These are phyloP conservation scores for Plectranthus barbatus DNA, from an alignment of 257 asterid genomes.

Conservation along the genomic window DNA sequence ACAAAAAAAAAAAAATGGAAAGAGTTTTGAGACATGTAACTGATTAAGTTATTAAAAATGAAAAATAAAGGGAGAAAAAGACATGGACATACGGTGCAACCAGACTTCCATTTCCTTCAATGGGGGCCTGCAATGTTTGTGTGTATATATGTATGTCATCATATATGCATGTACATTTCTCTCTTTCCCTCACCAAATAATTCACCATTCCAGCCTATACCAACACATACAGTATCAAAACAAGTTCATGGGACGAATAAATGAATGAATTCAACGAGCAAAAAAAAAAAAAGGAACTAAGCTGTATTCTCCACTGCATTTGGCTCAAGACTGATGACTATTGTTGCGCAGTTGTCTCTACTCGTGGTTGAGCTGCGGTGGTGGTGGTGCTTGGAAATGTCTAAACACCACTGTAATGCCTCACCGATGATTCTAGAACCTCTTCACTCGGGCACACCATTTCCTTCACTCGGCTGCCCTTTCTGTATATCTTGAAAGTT, in stretches of 20 bases:
- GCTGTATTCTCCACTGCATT: conserved; percentile 24
- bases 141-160: conserved; percentile 27
- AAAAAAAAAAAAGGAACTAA: conserved; percentile 25
- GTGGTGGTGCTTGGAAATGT: conserved; percentile 20
- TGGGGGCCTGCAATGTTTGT: conserved; percentile 38
- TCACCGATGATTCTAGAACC: conserved; percentile 73
- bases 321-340: no score
- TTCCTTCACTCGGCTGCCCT: conserved; percentile 69
- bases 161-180: conserved; percentile 37
- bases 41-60: conserved; percentile 17
- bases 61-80: conserved; percentile 12
- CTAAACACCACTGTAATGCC: conserved; percentile 61
- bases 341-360: no score
- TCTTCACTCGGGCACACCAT: conserved; percentile 73
- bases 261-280: conserved; percentile 44
- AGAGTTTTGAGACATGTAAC: conserved; percentile 19
- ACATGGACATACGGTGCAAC: conserved; percentile 28
- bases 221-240: neutral
- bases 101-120: conserved; percentile 33
- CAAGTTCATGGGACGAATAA: conserved; percentile 34
- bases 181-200: conserved; percentile 14
- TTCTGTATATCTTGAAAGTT: conserved; percentile 74
- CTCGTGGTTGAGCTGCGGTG: neutral
- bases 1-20: neutral
- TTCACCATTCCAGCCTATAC: conserved; percentile 9